phyloP scores from a whole-genome alignment of 305 asterid species.

The Fraxinus latifolia region DNA sequence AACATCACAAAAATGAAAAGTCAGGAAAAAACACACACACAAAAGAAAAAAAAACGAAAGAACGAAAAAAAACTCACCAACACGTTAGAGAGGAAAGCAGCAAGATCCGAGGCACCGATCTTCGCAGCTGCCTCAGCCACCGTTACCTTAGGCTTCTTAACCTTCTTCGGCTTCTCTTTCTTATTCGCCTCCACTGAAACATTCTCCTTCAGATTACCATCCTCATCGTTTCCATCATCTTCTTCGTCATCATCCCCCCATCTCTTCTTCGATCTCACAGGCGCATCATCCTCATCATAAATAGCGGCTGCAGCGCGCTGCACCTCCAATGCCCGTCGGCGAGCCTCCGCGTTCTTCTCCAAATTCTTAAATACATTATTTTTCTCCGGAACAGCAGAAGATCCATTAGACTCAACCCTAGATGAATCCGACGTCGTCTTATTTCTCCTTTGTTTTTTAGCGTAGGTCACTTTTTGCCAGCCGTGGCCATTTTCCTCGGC shows the following conservation, averaged over 20 bases:
- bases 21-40: neutral
- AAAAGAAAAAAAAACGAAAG: too few species aligned
- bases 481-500: conserved; percentile 43
- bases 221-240: conserved; percentile 21
- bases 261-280: conserved; percentile 35
- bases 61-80: conserved; percentile 36
- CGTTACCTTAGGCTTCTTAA: conserved; percentile 60
- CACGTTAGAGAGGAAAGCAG: conserved; percentile 50
- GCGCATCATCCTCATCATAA: conserved; percentile 32
- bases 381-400: conserved; percentile 29
- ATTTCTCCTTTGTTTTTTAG: conserved; percentile 50
- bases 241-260: conserved; percentile 32
- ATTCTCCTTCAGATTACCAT: conserved; percentile 29
- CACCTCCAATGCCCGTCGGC: conserved; percentile 49
- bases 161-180: conserved; percentile 59
- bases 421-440: conserved; percentile 32
- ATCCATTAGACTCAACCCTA: conserved; percentile 40
- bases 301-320: conserved; percentile 32
- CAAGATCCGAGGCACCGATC: conserved; percentile 68
- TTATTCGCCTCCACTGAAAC: conserved; percentile 43
- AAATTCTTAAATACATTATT: conserved; percentile 47
- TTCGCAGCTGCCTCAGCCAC: conserved; percentile 73
- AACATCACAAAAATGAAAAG: neutral
- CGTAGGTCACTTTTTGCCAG: conserved; percentile 79
- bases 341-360: conserved; percentile 61